Base-by-base conservation (phyloP, 768 basidiomycete species). In the Sarcodon sp. region DNA sequence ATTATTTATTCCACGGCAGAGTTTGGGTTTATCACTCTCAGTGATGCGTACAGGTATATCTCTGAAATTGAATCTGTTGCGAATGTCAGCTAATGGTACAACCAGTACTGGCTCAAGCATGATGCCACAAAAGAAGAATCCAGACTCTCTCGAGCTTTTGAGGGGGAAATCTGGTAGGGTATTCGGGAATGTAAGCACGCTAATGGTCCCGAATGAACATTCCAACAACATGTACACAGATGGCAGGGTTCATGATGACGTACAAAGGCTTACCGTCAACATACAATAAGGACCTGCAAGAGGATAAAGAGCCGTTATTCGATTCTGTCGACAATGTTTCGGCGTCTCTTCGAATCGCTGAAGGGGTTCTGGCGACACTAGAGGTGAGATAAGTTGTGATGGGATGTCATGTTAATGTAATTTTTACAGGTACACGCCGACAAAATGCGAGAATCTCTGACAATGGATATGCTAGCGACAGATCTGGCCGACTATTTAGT, bases 91-190 rank as follows among this genome's bases (percentile, higher is more conserved):
- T 31, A 51, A 39, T 48, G 16, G 46, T 18, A 35, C 49, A 33
- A 36, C 7, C 54, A 97, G 92, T 61, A 99, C 96, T 39, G 96
- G 96, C 6, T 97, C 93, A 36, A 97, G 93, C 55, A 97, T 99
- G 61, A 99, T 99, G 96, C 96, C 96, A 5, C 96, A 98, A 62
- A 98, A 99, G 70, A 99, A 98, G 69, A 97, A 97, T 60, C 89
- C 93, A 0, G 96, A 98, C 63, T 97, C 94, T 8, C 69, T 96
- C 47, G 96, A 99, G 64, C 72, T 99, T 16, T 71, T 99, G 50
- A 81, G 96, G 49, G 96, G 96, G 56, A 99, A 99, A 66, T 77
- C 87, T 33, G 96, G 96, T 4, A 82, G 96, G 27, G 75, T 94
- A 16, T 94, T 97, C 65, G 96, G 96, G 49, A 83, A 90, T 59